Evolutionary conservation across 108 stramenopile species (phyloP).

Genomic region (Schizochytrium sp.): DNA sequence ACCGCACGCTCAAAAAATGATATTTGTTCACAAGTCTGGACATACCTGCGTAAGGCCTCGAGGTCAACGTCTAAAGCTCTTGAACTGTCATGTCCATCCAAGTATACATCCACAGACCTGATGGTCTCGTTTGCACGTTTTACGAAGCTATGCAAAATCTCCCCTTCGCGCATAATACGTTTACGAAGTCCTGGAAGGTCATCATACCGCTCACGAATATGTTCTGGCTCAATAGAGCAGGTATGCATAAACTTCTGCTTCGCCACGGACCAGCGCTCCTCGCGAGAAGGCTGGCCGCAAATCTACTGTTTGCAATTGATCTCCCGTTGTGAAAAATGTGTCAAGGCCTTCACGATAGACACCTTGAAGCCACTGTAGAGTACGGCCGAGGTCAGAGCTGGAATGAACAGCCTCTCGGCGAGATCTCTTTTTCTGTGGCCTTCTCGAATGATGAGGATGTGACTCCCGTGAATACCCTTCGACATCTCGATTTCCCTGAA

Average conservation of each 20-base stretch:
- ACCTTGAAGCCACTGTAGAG: neutral
- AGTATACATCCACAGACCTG: neutral
- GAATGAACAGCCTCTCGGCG: too few species aligned
- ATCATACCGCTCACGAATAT: neutral
- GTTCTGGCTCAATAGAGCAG: neutral
- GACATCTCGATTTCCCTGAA: too few species aligned
- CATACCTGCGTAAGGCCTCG: neutral
- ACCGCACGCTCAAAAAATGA: neutral
- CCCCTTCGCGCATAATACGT: neutral
- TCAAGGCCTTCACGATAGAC: neutral
- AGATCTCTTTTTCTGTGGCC: too few species aligned
- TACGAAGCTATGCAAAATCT: neutral
- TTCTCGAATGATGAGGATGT: too few species aligned
- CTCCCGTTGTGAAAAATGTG: neutral
- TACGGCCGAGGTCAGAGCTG: neutral
- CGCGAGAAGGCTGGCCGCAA: neutral
- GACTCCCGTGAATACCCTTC: too few species aligned
- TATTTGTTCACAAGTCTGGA: neutral
- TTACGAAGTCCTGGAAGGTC: neutral
- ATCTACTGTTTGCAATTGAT: neutral
- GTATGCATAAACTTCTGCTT: neutral
- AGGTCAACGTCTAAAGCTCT: neutral
- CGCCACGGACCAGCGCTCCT: neutral
- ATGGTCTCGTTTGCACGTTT: neutral
- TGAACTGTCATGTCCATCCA: neutral